Base-by-base conservation (phyloP, 352 stramenopile genomes). In the Globisporangium takayamanum region DNA sequence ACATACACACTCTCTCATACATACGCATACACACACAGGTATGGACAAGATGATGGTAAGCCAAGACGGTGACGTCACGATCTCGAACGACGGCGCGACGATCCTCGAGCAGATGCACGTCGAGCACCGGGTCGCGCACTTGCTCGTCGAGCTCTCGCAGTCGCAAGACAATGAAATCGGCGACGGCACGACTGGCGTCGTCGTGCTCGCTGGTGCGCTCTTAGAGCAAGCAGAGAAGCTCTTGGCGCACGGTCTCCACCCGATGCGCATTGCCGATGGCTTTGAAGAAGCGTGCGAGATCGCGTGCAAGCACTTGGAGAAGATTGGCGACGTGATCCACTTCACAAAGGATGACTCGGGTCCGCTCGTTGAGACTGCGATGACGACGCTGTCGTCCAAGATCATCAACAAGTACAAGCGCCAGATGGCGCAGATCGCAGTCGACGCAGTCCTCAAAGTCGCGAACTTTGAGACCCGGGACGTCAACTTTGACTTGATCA, bases 401-500 rank as follows among this genome's bases (percentile, higher is more conserved):
- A 99, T 99, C 70, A 91, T 99, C 62, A 98, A 99, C 80, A 93
- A 94, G 59, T 90, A 96, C 89, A 99, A 99, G 79, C 82, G 85
- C n/a, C 89, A 99, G 78, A 99, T 99, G 97, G 97, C 97, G 16
- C 76, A 99, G 67, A 99, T 99, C 74, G 96, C 97, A 1, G 97
- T 99, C 26, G 81, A 99, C 60, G 97, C 97, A 6, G 97, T 99
- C 26, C 81, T 99, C 49, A 93, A 96, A 55, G 97, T 99, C 15
- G 96, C 97, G 26, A 98, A 99, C 84, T 87, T 99, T 55, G 97
- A 99, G 67, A 96, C 96, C 36, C 87, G 97, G 28, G 97, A 99
- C 74, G 97, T 99, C 42, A 99, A 99, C 82, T 99, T 99, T 69
- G 97, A 99, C 57, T 90, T 99, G 78, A 99, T 99, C 80, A 99